Percentiles rank a stretch among this genome's conserved stretches.
Evolutionary conservation across 345 rosid species (phyloP).

Genomic region (Aquilaria malaccensis): DNA sequence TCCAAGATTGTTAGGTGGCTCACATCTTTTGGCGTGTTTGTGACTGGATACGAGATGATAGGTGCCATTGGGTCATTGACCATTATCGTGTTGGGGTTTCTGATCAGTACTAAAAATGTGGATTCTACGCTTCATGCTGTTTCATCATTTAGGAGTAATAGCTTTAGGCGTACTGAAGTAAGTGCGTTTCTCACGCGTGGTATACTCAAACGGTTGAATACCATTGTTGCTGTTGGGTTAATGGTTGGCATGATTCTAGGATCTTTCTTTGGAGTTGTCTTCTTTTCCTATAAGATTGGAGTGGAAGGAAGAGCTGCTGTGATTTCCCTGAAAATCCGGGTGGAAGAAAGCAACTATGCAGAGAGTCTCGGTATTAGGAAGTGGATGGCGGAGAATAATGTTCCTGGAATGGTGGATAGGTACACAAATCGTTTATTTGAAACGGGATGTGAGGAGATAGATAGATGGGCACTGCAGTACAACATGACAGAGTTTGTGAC

Average conservation of each 20-base stretch:
- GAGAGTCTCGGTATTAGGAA: slow-evolving; percentile 5
- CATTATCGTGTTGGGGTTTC: slow-evolving; percentile 1
- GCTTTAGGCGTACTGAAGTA: neutral
- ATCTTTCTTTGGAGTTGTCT: slow-evolving; percentile 4
- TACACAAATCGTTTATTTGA: slow-evolving; percentile 6
- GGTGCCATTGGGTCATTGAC: slow-evolving; percentile 1
- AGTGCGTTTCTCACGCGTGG: neutral
- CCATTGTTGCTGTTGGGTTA: slow-evolving; percentile 9
- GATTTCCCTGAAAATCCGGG: slow-evolving; percentile 7
- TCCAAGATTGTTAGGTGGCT: slow-evolving; percentile 13
- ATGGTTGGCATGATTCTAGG: slow-evolving; percentile 11
- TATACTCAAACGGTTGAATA: slow-evolving; percentile 6
- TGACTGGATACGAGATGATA: slow-evolving; percentile 9
- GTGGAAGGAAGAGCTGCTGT: slow-evolving; percentile 12
- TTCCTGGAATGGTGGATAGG: slow-evolving; percentile 7
- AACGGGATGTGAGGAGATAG: slow-evolving; percentile 4
- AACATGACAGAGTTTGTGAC: slow-evolving; percentile 9
- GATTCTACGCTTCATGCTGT: slow-evolving; percentile 7
- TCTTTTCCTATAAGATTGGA: slow-evolving; percentile 12
- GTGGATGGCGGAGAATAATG: slow-evolving; percentile 12
- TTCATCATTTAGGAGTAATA: neutral
- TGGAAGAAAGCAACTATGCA: slow-evolving; percentile 8
- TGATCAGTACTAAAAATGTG: slow-evolving; percentile 1
- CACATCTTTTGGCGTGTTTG: slow-evolving; percentile 10
- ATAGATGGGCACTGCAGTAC: slow-evolving; percentile 4